These are phyloP conservation scores for Ophiocordyceps camponoti-leonardi DNA, from an alignment of 2,329 filamentous ascomycete species.

Conservation along the genomic window DNA sequence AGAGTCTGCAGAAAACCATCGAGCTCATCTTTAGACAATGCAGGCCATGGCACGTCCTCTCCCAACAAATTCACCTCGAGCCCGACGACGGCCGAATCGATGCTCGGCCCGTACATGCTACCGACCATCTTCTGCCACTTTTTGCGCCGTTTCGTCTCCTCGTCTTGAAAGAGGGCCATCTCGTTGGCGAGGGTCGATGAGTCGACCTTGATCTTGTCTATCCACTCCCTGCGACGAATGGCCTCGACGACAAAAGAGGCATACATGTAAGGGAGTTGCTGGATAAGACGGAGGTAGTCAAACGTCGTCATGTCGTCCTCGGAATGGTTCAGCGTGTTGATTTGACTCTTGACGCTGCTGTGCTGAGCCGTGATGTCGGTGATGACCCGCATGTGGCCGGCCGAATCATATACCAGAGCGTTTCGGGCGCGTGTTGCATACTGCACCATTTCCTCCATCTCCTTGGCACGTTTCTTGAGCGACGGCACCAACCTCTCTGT, in stretches of 20 bases:
- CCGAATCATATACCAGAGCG: constrained; percentile 43
- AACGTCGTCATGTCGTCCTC: constrained; percentile 67
- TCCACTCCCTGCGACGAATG: constrained; percentile 76
- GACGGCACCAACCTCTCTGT: constrained; percentile 44
- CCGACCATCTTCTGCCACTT: constrained; percentile 84
- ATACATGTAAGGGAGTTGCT: constrained; percentile 76
- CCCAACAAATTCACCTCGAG: constrained; percentile 76
- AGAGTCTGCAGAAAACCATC: constrained; percentile 54
- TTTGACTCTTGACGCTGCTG: constrained; percentile 52
- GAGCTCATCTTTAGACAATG: constrained; percentile 57
- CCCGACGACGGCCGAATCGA: constrained; percentile 53
- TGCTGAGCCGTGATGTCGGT: constrained; percentile 64
- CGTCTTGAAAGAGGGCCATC: constrained; percentile 80
- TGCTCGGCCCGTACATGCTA: constrained; percentile 49
- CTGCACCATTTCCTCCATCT: constrained; percentile 44
- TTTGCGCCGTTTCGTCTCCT: constrained; percentile 73
- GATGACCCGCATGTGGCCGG: constrained; percentile 66
- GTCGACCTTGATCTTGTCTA: constrained; percentile 75
- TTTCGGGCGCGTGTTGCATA: constrained; percentile 51
- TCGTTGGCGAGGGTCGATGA: constrained; percentile 81
- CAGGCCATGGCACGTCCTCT: constrained; percentile 66
- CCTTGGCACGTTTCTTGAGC: constrained; percentile 34
- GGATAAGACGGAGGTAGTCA: constrained; percentile 61
- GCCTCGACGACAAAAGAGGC: constrained; percentile 78
- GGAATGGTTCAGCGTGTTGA: constrained; percentile 53